Evolutionary conservation across 495 filamentous ascomycete genomes (phyloP), one percentile per base, ranked within the genome.

Genomic region (Aspergillus steynii): DNA sequence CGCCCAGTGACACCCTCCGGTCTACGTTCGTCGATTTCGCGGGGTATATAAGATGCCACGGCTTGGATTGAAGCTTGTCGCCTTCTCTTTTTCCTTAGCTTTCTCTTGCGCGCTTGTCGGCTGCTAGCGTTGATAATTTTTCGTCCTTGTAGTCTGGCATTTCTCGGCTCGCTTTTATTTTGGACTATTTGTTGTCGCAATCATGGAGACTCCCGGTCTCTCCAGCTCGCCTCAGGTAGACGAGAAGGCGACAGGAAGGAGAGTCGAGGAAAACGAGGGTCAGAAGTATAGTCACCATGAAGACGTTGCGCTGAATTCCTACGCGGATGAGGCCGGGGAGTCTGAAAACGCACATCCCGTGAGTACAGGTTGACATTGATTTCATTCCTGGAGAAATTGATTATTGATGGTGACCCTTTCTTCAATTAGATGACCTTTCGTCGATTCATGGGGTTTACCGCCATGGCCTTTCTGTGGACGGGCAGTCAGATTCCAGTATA

Each of bases 391-490:
- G 65, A 32, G 28, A 56, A 27, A 59, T 25, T 56, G 51, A 55
- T 9, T 12, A 10, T 26, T 31, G 3, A 20, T 8, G 6, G 14
- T 25, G 15, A 10, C 3, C 15, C 2, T 53, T n/a, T 6, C 26
- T 20, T 34, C 8, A 28, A 25, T 2, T 57, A 86, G 82, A 85
- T 88, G 82, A 80, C 82, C 27, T 78, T 82, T 47, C 77, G 72
- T 29, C 75, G 83, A 9, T 77, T 87, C 65, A 83, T 87, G 81
- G 78, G 84, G 37, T 80, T 89, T 54, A 67, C 82, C 14, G 81
- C 85, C 46, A 87, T 89, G 85, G 84, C 83, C 8, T 87, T 89
- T 59, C 70, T 89, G 34, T 88, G 84, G 85, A 86, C 84, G 57
- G 85, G 83, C 37, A 86, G 83, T 62, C 85, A 88, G 61, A 86